Evolutionary conservation across 2,329 filamentous ascomycete genomes (phyloP), one percentile per base, ranked within the genome.

Genomic region (Aspergillus bombycis): DNA sequence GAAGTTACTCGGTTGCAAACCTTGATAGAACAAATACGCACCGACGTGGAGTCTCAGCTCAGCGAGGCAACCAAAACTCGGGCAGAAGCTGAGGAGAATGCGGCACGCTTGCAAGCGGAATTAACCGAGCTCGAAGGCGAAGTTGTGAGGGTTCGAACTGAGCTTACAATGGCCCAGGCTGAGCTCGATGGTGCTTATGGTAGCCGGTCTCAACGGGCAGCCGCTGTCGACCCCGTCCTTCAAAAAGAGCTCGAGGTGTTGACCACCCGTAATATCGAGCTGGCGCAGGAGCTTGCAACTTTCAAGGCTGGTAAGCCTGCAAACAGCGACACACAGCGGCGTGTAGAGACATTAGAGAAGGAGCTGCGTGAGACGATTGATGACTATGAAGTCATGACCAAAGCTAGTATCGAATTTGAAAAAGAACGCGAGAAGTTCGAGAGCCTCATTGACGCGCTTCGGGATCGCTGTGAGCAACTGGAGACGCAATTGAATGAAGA

Each of bases 171-270:
- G 69, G 93, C 91, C 30, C 88, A 89, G 73, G 92, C 94, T 59
- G 94, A 98, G 77, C 91, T 98, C 30, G 95, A 97, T 71, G 93
- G 93, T 66, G 96, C 96, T 74, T 97, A 98, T 74, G 95, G 95
- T 46, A 86, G 84, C n/a, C 83, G 89, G 58, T 85, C 88, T 11
- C 83, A 91, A 74, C 86, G 89, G 36, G 88, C 88, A 14, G 89
- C 88, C n/a, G 86, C 86, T 11, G 80, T 82, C 54, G 86, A 87
- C 57, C 85, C 84, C 3, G 81, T 81, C 26, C 81, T 88, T 50
- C 85, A 87, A 70, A 85, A 82, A 60, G 86, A 90, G 71, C 81
- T 89, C 28, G 86, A 88, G 63, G 81, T 82, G 10, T 78, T 89
- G 45, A 81, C 77, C 30, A 79, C 80, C 6, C 80, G 78, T 12